These are phyloP conservation scores for Bromus sterilis DNA, from an alignment of 176 grass and related monocot genomes.

Conservation along the genomic window DNA sequence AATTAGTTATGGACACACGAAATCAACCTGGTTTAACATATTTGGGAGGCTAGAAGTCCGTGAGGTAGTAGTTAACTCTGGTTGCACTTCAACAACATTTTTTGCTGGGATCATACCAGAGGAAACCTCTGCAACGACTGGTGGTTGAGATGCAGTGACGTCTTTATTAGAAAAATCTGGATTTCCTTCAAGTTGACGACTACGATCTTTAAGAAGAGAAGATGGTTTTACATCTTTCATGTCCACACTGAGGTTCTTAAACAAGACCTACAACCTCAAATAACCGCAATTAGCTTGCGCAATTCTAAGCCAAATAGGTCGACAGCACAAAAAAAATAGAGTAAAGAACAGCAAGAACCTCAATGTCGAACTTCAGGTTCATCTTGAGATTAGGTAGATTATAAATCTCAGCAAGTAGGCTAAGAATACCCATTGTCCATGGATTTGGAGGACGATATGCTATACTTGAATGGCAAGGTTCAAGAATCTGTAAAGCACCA, in stretches of 20 bases:
- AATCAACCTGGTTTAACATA: slow-evolving; percentile 62
- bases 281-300: slow-evolving; percentile 5
- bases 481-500: slow-evolving; percentile 67
- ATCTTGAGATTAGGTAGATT: slow-evolving; percentile 98
- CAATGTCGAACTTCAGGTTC: slow-evolving; percentile 98
- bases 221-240: slow-evolving; percentile 96
- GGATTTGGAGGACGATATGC: slow-evolving; percentile 97
- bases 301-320: slow-evolving; percentile 6
- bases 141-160: slow-evolving; percentile 51
- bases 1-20: not conserved
- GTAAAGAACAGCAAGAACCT: slow-evolving; percentile 40
- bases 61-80: slow-evolving; percentile 67
- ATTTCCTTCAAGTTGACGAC: slow-evolving; percentile 76
- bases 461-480: slow-evolving; percentile 91
- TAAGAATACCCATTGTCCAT: slow-evolving; percentile 99
- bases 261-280: slow-evolving; percentile 66
- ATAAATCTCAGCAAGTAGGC: slow-evolving; percentile 91
- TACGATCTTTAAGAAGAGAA: slow-evolving; percentile 70
- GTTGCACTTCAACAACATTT: slow-evolving; percentile 63
- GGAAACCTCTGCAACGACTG: slow-evolving; percentile 43
- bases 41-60: slow-evolving; percentile 54
- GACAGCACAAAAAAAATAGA: not conserved
- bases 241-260: slow-evolving; percentile 93
- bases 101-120: slow-evolving; percentile 43
- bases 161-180: slow-evolving; percentile 99